phyloP scores from a whole-genome alignment of 352 stramenopile genomes.

The Pythium graminicola region DNA sequence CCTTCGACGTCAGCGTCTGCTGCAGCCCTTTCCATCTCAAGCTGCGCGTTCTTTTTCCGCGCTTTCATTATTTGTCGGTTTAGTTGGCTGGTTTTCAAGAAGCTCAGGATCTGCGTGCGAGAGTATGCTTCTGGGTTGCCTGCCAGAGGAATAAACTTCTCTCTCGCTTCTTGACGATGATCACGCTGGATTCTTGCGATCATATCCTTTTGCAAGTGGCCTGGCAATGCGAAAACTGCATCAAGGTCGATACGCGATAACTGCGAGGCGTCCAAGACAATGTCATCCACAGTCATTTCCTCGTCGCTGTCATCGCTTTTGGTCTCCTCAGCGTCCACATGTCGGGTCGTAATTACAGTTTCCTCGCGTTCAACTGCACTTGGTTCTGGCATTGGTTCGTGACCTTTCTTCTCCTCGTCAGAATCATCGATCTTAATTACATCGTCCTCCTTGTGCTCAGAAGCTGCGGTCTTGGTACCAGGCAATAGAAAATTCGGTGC shows the following conservation, averaged over 20 bases:
- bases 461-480: constrained; percentile 8
- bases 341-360: background rate
- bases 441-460: constrained; percentile 9
- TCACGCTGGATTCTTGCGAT: constrained; percentile 87
- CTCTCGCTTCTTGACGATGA: constrained; percentile 82
- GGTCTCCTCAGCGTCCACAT: constrained; percentile 3
- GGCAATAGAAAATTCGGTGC: constrained; percentile 54
- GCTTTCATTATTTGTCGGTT: constrained; percentile 77
- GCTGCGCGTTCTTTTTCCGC: constrained; percentile 46
- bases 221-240: constrained; percentile 84
- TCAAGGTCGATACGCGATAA: constrained; percentile 76
- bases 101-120: constrained; percentile 92
- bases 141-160: constrained; percentile 94
- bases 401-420: constrained; percentile 17
- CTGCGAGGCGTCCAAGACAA: constrained; percentile 46
- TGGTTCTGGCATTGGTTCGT: background rate
- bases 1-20: constrained; percentile 11
- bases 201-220: constrained; percentile 89
- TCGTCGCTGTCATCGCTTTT: constrained; percentile 26
- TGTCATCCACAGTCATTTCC: constrained; percentile 51
- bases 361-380: background rate
- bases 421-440: constrained; percentile 19
- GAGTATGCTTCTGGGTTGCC: constrained; percentile 94
- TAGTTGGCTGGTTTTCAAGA: constrained; percentile 88
- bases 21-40: constrained; percentile 37